Evolutionary conservation across 2,329 filamentous ascomycete species (phyloP), one percentile per base, ranked within the genome.

Genomic region (Fusarium papillatum): DNA sequence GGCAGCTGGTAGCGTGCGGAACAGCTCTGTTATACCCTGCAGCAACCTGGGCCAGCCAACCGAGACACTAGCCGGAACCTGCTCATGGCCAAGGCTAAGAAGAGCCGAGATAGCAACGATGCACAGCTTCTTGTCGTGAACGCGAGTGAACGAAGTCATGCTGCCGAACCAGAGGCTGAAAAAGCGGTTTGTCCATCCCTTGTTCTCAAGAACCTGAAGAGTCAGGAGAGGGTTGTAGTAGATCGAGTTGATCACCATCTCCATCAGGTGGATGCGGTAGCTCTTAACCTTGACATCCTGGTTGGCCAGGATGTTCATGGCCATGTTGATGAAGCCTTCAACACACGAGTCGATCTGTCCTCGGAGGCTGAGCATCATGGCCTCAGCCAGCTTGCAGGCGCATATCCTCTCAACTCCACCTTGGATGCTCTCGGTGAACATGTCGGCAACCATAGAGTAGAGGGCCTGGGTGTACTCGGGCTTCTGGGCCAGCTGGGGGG

Each of bases 81-180:
- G 94, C 65, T 95, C 93, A 14, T 93, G 92, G 73, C 91, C 92
- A 70, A 99, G 86, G 57, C 93, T 94, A 64, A 99, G 90, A 14
- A 99, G 91, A 8, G 95, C 90, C 70, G 95, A 93, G 79, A 99
- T 98, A 59, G 96, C 96, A 22, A 96, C 95, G 79, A 99, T 98
- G 74, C 95, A 98, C 31, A 99, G 89, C 88, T 98, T 99, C 91
- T 99, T 99, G 88, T 99, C 97, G 83, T 99, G 97, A 4, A 99
- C 97, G 50, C 97, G 91, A 64, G 92, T 94, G 86, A 99, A 98
- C 80, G 92, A 93, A 74, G 98, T 94, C 87, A 99, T 99, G 86
- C 93, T 97, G 50, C 95, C 95, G 84, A 99, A 99, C 97, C 97
- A 99, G 70, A 97, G 87, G 85, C 95, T 98, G 88, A 99, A 99